A percentile compares a stretch with the other conserved stretches of the same genome.
These are phyloP conservation scores for Komagataella pseudopastoris DNA, from an alignment of 805 yeast species.

Conservation along the genomic window DNA sequence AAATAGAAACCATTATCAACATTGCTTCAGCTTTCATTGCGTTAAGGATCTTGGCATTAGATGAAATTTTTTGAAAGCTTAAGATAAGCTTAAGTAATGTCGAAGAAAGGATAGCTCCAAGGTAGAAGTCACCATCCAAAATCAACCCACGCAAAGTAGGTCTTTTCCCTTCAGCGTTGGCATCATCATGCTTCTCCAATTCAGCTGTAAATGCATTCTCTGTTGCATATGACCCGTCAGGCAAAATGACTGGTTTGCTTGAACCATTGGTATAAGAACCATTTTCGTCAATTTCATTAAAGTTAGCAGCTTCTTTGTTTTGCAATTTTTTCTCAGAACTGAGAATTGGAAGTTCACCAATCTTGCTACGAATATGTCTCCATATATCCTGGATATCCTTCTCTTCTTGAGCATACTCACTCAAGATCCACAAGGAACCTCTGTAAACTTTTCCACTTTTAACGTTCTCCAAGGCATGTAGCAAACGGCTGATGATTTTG, in stretches of 20 bases:
- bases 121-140: constrained; percentile 79
- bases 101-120: constrained; percentile 78
- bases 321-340: constrained; percentile 48
- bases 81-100: constrained; percentile 81
- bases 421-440: constrained; percentile 91
- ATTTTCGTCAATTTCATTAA: constrained; percentile 16
- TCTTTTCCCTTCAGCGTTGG: constrained; percentile 34
- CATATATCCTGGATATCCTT: constrained; percentile 69
- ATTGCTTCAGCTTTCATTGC: constrained; percentile 92
- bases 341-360: constrained; percentile 87
- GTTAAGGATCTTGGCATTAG: constrained; percentile 43
- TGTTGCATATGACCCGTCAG: constrained; percentile 99
- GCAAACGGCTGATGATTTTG: constrained; percentile 48
- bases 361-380: constrained; percentile 68
- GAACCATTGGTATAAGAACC: constrained; percentile 16
- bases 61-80: constrained; percentile 48
- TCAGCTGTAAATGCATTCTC: constrained; percentile 52
- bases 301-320: constrained; percentile 18
- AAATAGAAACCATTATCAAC: constrained; percentile 80
- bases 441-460: constrained; percentile 86
- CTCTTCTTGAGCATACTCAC: constrained; percentile 75
- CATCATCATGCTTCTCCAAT: constrained; percentile 17
- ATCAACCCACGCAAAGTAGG: constrained; percentile 66
- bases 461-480: constrained; percentile 47
- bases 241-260: constrained; percentile 69